Percentiles rank a stretch among this genome's conserved stretches.
These are phyloP conservation scores for Ophiosphaerella herpotricha DNA, from an alignment of 2,329 filamentous ascomycete species.

Conservation along the genomic window DNA sequence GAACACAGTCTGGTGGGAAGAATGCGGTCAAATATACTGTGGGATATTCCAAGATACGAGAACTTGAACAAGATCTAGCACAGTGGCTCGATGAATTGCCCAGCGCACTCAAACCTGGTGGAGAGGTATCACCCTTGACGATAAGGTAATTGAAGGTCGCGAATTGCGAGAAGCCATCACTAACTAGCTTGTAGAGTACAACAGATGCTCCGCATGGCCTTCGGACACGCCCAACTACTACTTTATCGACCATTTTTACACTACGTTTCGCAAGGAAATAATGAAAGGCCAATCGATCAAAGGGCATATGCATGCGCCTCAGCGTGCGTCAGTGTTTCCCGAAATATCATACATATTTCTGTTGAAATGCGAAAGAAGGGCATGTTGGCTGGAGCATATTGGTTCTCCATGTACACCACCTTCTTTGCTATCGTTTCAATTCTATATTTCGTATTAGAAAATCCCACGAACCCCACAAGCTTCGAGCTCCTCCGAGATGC, in stretches of 20 bases:
- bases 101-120: slow-evolving; percentile 75
- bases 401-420: slow-evolving; percentile 84
- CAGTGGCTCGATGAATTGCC: slow-evolving; percentile 71
- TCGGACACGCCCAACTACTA: slow-evolving; percentile 81
- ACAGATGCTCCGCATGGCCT: slow-evolving; percentile 77
- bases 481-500: slow-evolving; percentile 86
- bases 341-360: slow-evolving; percentile 80
- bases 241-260: slow-evolving; percentile 83
- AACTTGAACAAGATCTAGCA: slow-evolving; percentile 67
- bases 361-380: slow-evolving; percentile 76
- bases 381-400: slow-evolving; percentile 79
- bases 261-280: slow-evolving; percentile 69
- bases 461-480: slow-evolving; percentile 73
- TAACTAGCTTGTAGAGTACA: slow-evolving; percentile 57
- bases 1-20: slow-evolving; percentile 42
- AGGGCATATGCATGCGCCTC: slow-evolving; percentile 76
- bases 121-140: slow-evolving; percentile 74
- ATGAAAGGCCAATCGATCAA: slow-evolving; percentile 65
- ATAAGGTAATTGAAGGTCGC: slow-evolving; percentile 65
- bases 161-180: neutral
- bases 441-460: slow-evolving; percentile 79
- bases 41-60: slow-evolving; percentile 66
- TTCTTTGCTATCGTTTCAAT: slow-evolving; percentile 81
- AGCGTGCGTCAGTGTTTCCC: slow-evolving; percentile 67
- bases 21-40: slow-evolving; percentile 62